Evolutionary conservation across 2,329 filamentous ascomycete species (phyloP), one percentile per base, ranked within the genome.

Genomic region (Ceratocystis destructans): DNA sequence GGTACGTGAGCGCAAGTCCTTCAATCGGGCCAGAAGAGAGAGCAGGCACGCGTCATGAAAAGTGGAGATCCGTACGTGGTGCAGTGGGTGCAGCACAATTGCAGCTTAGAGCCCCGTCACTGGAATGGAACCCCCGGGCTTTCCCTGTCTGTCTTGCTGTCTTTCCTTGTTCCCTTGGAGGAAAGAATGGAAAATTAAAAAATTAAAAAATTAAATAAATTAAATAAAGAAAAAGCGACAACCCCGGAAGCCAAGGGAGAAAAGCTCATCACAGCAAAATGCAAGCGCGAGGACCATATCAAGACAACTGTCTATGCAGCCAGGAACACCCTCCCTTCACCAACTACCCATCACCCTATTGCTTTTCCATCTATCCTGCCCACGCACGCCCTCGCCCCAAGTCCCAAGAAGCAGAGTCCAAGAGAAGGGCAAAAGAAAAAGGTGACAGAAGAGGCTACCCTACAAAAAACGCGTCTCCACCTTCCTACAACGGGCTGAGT

Each of bases 11-110:
- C n/a, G 20, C 46, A 48, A 48, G 46, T 8, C 17, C 46, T n/a
- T 20, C 17, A n/a, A 7, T 48, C 2, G 5, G 20, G 1, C 45
- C 17, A 8, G 12, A 48, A 48, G 20, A 28, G 22, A 25, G 7
- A 31, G 55, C 28, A 59, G 55, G 55, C 55, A 59, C 55, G 55
- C 55, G 55, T 59, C 55, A 59, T 59, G 55, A 59, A 59, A 8
- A 59, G 55, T 59, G 55, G 55, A 20, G 55, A 41, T 15, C 37
- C 37, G 37, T 15, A 41, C 37, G 37, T 15, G 37, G 37, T 41
- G 37, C 33, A 15, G 22, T 25, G 22, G 1, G 37, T 41, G 37
- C 37, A 41, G 37, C 12, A 15, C 37, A 41, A 15, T 41, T 41
- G 37, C 37, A 41, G 37, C 37, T n/a, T n/a, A 20, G 55, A 15